Percentiles rank a stretch among this genome's conserved stretches.
These are phyloP conservation scores for Colletotrichum graminicola DNA, from an alignment of 2,329 filamentous ascomycete species.

Conservation along the genomic window DNA sequence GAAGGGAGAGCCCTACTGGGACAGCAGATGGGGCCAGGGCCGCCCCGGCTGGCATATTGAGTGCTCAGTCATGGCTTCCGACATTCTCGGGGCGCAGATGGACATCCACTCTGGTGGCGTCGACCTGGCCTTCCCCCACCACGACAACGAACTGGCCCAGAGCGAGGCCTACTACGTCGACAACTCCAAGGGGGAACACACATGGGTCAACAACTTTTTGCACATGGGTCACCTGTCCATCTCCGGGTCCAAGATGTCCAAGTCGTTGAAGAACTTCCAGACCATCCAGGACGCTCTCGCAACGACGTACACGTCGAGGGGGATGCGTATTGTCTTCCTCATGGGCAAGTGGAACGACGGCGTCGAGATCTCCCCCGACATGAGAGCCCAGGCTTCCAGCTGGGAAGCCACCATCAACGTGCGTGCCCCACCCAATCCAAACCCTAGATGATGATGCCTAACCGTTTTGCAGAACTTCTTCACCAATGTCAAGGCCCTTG, in stretches of 20 bases:
- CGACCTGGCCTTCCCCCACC: constrained; percentile 91
- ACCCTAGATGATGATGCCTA: constrained; percentile 11
- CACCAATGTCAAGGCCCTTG: constrained; percentile 66
- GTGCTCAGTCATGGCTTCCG: constrained; percentile 95
- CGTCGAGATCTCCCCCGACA: constrained; percentile 88
- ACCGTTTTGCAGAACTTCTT: constrained; percentile 65
- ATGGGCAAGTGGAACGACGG: constrained; percentile 92
- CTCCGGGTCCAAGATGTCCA: constrained; percentile 94
- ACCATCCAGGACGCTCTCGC: constrained; percentile 87
- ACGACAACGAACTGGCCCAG: constrained; percentile 92
- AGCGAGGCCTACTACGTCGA: constrained; percentile 85
- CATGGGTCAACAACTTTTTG: constrained; percentile 96
- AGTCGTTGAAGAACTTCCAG: constrained; percentile 94
- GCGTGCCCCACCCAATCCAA: constrained; percentile 43
- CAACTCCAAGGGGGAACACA: constrained; percentile 65
- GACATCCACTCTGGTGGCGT: constrained; percentile 95
- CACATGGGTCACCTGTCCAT: constrained; percentile 93
- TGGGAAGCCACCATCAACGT: constrained; percentile 86
- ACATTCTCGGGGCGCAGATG: constrained; percentile 85
- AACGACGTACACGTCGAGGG: constrained; percentile 79
- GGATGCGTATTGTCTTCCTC: constrained; percentile 87
- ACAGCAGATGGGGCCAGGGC: constrained; percentile 87
- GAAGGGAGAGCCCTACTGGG: constrained; percentile 91
- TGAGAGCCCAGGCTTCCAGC: constrained; percentile 77
- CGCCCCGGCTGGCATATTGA: constrained; percentile 97